Evolutionary conservation across 768 basidiomycete genomes (phyloP).

Genomic region (Hygrophoropsis aurantiaca): DNA sequence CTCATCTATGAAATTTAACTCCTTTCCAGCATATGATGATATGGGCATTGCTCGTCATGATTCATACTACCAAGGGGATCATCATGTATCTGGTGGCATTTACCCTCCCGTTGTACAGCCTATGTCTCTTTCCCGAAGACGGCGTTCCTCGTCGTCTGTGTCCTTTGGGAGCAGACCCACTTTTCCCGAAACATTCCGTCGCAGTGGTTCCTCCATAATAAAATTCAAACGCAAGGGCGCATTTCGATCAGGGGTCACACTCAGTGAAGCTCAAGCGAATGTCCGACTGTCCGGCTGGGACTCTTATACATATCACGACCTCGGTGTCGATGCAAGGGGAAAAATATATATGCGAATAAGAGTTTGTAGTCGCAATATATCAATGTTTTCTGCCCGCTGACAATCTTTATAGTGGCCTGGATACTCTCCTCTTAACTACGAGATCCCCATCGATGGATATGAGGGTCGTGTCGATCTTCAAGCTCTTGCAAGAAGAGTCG

Average conservation of each 20-base stretch:
- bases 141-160: conserved; percentile 40
- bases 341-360: conserved; percentile 62
- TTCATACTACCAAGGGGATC: conserved; percentile 44
- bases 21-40: conserved; percentile 55
- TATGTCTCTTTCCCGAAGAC: conserved; percentile 19
- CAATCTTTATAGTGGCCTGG: conserved; percentile 58
- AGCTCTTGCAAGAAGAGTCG: conserved; percentile 67
- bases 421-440: conserved; percentile 68
- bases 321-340: conserved; percentile 61
- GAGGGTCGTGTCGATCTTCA: conserved; percentile 64
- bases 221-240: conserved; percentile 77
- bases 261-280: conserved; percentile 68
- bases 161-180: conserved; percentile 37
- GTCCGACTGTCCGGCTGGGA: conserved; percentile 61
- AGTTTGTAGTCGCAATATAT: conserved; percentile 24
- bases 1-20: too few species aligned
- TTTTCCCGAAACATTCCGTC: conserved; percentile 44
- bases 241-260: conserved; percentile 61
- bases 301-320: conserved; percentile 59
- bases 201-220: conserved; percentile 50
- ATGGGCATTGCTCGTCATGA: conserved; percentile 38
- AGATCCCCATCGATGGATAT: conserved; percentile 70
- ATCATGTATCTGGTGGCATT: conserved; percentile 8
- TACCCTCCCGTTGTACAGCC: conserved; percentile 25
- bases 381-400: conserved; percentile 2